Evolutionary conservation across 768 basidiomycete species (phyloP).

Genomic region (Rhodotorula paludigena): DNA sequence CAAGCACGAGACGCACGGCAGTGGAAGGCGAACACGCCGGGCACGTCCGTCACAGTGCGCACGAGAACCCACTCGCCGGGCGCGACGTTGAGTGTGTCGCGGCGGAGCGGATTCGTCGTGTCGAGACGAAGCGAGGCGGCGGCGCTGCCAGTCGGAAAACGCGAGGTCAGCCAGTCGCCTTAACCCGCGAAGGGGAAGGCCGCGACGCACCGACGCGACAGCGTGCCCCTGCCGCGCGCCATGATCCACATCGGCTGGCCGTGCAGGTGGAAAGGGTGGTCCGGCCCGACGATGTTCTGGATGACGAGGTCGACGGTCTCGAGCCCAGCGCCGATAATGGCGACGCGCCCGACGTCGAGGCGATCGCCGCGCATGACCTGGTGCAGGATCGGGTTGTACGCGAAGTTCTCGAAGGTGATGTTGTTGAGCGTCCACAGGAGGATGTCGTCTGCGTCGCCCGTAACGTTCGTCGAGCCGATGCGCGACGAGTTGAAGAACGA

Average conservation of each 20-base stretch:
- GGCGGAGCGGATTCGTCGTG: slow-evolving; percentile 13
- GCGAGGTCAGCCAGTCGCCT: too few relatives aligned
- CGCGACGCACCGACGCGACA: not conserved
- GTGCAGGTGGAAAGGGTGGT: slow-evolving; percentile 20
- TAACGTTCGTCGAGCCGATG: not conserved
- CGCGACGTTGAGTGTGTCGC: slow-evolving; percentile 14
- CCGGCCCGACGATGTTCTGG: slow-evolving; percentile 2
- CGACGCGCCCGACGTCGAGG: not conserved
- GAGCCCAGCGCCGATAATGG: not conserved
- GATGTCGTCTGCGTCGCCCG: not conserved
- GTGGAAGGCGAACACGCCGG: slow-evolving; percentile 7
- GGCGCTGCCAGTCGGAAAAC: not conserved
- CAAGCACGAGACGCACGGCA: not conserved
- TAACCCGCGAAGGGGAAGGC: too few relatives aligned
- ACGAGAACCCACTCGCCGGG: slow-evolving; percentile 1
- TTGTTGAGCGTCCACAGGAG: slow-evolving; percentile 17
- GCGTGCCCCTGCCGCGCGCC: not conserved
- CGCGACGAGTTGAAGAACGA: slow-evolving; percentile 1
- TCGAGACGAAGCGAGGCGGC: not conserved
- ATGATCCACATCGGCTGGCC: not conserved
- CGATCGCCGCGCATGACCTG: slow-evolving; percentile 8
- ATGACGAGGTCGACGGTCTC: not conserved
- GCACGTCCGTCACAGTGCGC: slow-evolving; percentile 1
- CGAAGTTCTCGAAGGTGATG: slow-evolving; percentile 10
- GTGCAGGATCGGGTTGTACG: slow-evolving; percentile 13